A percentile compares a stretch with the other conserved stretches of the same genome.
These are phyloP conservation scores for Puccinellia tenuiflora DNA, from an alignment of 176 grass and related monocot genomes.

Conservation along the genomic window DNA sequence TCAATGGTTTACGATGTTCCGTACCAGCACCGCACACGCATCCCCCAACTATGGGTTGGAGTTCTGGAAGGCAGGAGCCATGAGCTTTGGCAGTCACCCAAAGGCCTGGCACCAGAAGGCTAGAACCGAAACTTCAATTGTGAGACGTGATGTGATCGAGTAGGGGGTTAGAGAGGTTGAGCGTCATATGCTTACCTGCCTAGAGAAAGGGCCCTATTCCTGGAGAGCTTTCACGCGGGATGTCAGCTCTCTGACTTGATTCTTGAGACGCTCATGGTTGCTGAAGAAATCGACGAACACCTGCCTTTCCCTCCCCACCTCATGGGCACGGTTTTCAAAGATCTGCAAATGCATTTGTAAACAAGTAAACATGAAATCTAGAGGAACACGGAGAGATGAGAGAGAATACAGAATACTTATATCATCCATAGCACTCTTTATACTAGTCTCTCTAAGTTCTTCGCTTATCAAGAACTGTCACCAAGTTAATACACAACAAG, in stretches of 20 bases:
- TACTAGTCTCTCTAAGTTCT: background rate
- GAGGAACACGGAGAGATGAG: background rate
- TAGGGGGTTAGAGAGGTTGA: background rate
- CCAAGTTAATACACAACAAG: background rate
- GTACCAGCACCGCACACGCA: background rate
- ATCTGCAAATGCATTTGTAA: conserved; percentile 29
- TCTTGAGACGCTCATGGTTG: conserved; percentile 68
- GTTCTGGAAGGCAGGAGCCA: background rate
- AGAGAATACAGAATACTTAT: background rate
- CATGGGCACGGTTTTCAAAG: conserved; percentile 59
- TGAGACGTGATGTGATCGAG: background rate
- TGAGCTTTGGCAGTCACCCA: background rate
- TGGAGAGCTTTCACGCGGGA: conserved; percentile 63
- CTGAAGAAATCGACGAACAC: conserved; percentile 83
- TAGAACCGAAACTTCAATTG: background rate
- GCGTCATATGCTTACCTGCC: conserved; percentile 5
- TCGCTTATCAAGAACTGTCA: background rate
- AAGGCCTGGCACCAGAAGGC: background rate
- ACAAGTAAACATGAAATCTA: background rate
- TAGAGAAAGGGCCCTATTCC: conserved; percentile 16
- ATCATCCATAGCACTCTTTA: background rate
- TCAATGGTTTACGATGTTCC: background rate
- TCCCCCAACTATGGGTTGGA: conserved; percentile 7
- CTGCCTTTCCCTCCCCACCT: conserved; percentile 77
- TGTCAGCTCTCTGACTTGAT: conserved; percentile 75